Conservation (phyloP, 768 basidiomycete species). For the Boletellus sp. region DNA sequence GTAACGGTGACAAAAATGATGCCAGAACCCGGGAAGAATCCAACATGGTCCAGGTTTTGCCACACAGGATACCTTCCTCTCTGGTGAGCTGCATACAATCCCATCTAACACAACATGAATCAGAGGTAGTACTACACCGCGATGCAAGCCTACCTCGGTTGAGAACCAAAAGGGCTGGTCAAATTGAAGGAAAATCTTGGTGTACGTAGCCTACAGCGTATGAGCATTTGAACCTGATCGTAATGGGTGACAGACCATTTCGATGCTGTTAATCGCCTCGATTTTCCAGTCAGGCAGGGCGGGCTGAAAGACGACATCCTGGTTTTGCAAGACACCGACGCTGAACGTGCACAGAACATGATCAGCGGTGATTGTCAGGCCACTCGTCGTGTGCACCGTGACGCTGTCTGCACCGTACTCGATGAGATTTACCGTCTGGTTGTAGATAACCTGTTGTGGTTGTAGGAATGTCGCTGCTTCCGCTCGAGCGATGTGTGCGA, state of each 20-base stretch:
- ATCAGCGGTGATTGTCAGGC: conserved; percentile 44
- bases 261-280: conserved; percentile 61
- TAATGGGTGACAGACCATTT: conserved; percentile 42
- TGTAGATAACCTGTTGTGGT: conserved; percentile 44
- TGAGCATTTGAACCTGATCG: not conserved
- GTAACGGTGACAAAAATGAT: conserved; percentile 35
- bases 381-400: conserved; percentile 44
- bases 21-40: conserved; percentile 59
- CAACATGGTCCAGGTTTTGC: conserved; percentile 57
- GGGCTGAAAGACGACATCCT: conserved; percentile 56
- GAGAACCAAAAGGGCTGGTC: conserved; percentile 57
- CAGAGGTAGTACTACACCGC: not conserved
- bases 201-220: conserved; percentile 46
- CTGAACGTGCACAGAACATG: conserved; percentile 68
- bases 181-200: conserved; percentile 68
- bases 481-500: conserved; percentile 50
- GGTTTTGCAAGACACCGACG: conserved; percentile 63
- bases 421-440: conserved; percentile 48
- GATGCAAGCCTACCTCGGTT: conserved; percentile 32
- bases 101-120: conserved; percentile 26
- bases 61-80: conserved; percentile 65
- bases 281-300: conserved; percentile 54
- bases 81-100: conserved; percentile 52
- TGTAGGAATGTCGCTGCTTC: conserved; percentile 56
- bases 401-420: conserved; percentile 44